Evolutionary conservation across 225 moss, liverwort and hornwort genomes (phyloP).

Genomic region (Marchantia polymorpha): DNA sequence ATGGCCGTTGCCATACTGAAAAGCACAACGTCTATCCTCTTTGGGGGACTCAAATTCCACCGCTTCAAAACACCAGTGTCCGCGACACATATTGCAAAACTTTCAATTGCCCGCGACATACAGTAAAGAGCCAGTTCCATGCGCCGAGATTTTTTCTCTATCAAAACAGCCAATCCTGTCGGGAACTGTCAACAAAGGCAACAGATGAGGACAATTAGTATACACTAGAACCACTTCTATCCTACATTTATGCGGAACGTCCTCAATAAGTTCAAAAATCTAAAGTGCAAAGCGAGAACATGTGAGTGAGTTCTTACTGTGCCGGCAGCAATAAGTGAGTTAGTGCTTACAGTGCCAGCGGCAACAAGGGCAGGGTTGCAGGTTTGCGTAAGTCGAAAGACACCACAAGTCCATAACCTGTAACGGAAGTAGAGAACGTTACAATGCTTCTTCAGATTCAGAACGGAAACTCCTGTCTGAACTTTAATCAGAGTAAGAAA

Average conservation of each 20-base stretch:
- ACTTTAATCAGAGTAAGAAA: not conserved
- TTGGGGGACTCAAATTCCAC: constrained; percentile 58
- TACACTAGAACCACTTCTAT: not conserved
- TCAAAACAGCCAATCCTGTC: constrained; percentile 68
- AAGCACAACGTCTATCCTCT: constrained; percentile 76
- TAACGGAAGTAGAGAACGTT: not conserved
- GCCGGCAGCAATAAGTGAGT: constrained; percentile 14
- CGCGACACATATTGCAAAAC: constrained; percentile 77
- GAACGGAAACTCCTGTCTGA: not conserved
- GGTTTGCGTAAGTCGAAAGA: constrained; percentile 57
- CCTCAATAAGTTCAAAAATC: not conserved
- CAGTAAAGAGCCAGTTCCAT: constrained; percentile 98
- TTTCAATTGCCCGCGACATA: constrained; percentile 87
- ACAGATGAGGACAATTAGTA: too few species aligned
- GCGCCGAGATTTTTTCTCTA: constrained; percentile 97
- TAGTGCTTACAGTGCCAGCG: constrained; percentile 64
- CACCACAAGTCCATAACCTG: constrained; percentile 85
- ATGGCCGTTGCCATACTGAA: constrained; percentile 89
- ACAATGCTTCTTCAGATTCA: not conserved
- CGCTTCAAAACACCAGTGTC: constrained; percentile 66
- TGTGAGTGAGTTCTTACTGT: constrained; percentile 17
- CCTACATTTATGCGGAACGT: not conserved
- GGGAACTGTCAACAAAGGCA: constrained; percentile 60
- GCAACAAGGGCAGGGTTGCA: constrained; percentile 63
- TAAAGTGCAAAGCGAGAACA: not conserved